Conservation (phyloP, 345 rosid genomes). For the Physaria fendleri region DNA sequence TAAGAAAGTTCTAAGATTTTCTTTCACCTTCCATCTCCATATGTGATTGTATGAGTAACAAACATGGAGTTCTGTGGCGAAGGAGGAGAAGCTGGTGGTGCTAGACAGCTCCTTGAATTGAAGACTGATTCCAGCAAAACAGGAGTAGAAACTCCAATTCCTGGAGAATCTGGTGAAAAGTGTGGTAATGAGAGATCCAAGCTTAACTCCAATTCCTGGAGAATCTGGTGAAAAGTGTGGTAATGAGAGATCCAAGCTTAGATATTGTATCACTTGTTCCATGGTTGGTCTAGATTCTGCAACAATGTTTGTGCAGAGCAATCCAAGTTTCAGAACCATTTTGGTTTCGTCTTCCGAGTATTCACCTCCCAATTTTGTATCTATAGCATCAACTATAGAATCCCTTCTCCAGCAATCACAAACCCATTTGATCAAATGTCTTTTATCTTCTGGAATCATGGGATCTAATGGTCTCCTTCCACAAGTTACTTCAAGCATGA, state of each 20-base stretch:
- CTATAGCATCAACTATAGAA: conserved; percentile 29
- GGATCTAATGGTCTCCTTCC: conserved; percentile 64
- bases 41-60: conserved; percentile 19
- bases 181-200: conserved; percentile 16
- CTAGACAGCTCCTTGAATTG: conserved; percentile 12
- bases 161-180: conserved; percentile 17
- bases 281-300: conserved; percentile 36
- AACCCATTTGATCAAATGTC: conserved; percentile 33
- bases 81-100: conserved; percentile 7
- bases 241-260: conserved; percentile 14
- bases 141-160: conserved; percentile 10
- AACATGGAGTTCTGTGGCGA: conserved; percentile 5
- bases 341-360: conserved; percentile 31
- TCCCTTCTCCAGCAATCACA: conserved; percentile 29
- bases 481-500: conserved; percentile 39
- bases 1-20: neutral
- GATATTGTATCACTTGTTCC: conserved; percentile 33
- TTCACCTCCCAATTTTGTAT: conserved; percentile 23
- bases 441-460: conserved; percentile 2
- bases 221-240: conserved; percentile 19
- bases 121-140: neutral
- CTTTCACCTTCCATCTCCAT: conserved; percentile 18
- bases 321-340: conserved; percentile 38
- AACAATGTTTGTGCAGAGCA: conserved; percentile 30
- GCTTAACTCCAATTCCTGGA: conserved; percentile 22